phyloP scores from a whole-genome alignment of 2,329 filamentous ascomycete genomes.

The Penicillium sp. region DNA sequence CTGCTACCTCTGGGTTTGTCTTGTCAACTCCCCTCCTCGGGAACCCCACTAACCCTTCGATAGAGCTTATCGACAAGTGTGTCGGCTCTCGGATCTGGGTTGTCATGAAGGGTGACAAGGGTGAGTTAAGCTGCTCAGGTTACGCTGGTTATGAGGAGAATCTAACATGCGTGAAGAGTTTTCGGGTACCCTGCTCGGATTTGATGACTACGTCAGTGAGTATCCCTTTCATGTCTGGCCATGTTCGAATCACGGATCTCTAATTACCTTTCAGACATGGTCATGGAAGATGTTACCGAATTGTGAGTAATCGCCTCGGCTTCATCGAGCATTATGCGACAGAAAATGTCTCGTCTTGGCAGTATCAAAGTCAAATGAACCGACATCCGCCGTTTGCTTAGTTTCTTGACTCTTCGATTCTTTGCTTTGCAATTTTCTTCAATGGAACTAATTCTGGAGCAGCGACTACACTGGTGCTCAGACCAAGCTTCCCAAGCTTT shows the following conservation, averaged over 20 bases:
- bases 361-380: not conserved
- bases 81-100: conserved; percentile 98
- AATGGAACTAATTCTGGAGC: conserved; percentile 16
- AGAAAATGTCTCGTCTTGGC: not conserved
- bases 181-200: conserved; percentile 87
- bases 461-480: conserved; percentile 90
- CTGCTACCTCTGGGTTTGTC: conserved; percentile 67
- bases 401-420: not conserved
- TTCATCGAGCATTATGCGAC: not conserved
- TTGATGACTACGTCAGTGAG: conserved; percentile 99
- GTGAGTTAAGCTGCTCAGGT: conserved; percentile 49
- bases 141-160: not conserved
- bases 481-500: conserved; percentile 87
- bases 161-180: conserved; percentile 66
- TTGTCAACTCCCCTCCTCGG: conserved; percentile 6
- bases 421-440: not conserved
- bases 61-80: conserved; percentile 98
- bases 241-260: conserved; percentile 11
- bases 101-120: conserved; percentile 99
- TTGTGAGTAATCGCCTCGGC: conserved; percentile 60
- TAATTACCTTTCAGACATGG: conserved; percentile 71
- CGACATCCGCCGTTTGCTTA: not conserved
- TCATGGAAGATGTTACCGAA: conserved; percentile 94
- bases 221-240: conserved; percentile 39
- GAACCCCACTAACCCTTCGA: conserved; percentile 25